phyloP scores from a whole-genome alignment of 2,329 filamentous ascomycete genomes.

The Diaporthe ilicicola region DNA sequence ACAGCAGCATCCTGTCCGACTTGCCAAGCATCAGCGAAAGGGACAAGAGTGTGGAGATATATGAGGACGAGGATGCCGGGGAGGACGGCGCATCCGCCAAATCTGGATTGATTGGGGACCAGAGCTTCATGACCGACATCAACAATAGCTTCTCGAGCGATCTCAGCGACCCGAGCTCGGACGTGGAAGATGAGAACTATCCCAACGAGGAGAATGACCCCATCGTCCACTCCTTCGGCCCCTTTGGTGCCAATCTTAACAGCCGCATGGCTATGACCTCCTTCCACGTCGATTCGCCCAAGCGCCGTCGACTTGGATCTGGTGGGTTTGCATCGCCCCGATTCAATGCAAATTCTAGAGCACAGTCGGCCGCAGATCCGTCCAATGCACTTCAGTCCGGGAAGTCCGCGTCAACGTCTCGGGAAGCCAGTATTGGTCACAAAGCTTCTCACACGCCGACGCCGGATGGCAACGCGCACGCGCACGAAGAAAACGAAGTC shows the following conservation, averaged over 20 bases:
- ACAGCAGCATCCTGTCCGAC: slow-evolving; percentile 48
- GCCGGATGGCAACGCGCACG: slow-evolving; percentile 1
- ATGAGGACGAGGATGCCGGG: slow-evolving; percentile 73
- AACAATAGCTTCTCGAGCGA: slow-evolving; percentile 67
- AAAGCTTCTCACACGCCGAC: slow-evolving; percentile 30
- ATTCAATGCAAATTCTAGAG: slow-evolving; percentile 32
- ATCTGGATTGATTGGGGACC: slow-evolving; percentile 1
- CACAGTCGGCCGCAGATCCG: slow-evolving; percentile 36
- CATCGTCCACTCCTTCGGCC: slow-evolving; percentile 89
- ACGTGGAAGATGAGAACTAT: slow-evolving; percentile 70
- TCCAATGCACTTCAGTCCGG: slow-evolving; percentile 40
- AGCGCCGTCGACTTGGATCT: slow-evolving; percentile 40
- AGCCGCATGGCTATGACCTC: slow-evolving; percentile 74
- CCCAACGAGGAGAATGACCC: slow-evolving; percentile 95
- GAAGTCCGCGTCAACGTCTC: slow-evolving; percentile 38
- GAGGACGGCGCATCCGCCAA: slow-evolving; percentile 48
- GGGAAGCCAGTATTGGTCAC: slow-evolving; percentile 4
- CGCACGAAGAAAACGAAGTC: slow-evolving; percentile 49
- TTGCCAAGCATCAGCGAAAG: slow-evolving; percentile 41
- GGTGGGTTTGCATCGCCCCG: slow-evolving; percentile 18
- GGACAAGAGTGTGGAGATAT: slow-evolving; percentile 66
- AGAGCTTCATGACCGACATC: slow-evolving; percentile 59
- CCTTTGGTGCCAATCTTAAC: slow-evolving; percentile 87
- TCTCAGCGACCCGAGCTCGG: slow-evolving; percentile 55
- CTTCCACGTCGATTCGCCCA: slow-evolving; percentile 75